phyloP scores from a whole-genome alignment of 768 basidiomycete species.

The Hypholoma sublateritium region DNA sequence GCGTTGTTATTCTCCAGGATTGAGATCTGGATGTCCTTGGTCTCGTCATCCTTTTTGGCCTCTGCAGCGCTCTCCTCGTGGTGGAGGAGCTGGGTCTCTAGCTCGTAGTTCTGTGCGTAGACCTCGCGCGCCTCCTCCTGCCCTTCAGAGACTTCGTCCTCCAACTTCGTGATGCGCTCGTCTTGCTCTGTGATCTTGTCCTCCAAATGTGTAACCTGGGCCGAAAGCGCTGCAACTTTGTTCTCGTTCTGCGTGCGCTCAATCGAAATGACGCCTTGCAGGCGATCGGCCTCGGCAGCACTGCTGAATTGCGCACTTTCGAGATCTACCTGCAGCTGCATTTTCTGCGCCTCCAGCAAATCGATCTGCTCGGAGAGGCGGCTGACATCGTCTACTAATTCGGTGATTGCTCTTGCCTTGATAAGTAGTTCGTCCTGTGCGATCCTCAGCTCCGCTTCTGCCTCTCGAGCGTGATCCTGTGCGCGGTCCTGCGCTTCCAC shows the following conservation, averaged over 20 bases:
- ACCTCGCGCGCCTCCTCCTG: constrained; percentile 1
- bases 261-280: constrained; percentile 12
- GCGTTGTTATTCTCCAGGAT: constrained; percentile 20
- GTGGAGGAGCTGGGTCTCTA: constrained; percentile 8
- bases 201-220: neutral
- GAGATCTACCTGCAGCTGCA: neutral
- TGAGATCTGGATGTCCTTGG: constrained; percentile 18
- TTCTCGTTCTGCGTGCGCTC: neutral
- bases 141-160: constrained; percentile 7
- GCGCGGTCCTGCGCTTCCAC: neutral
- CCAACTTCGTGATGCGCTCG: constrained; percentile 6
- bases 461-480: constrained; percentile 2
- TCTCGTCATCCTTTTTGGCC: constrained; percentile 6
- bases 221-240: neutral
- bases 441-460: constrained; percentile 4
- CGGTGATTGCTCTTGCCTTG: constrained; percentile 6
- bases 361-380: constrained; percentile 8
- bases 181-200: neutral
- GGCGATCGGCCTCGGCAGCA: constrained; percentile 9
- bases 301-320: neutral
- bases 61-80: constrained; percentile 7
- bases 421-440: constrained; percentile 11
- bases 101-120: constrained; percentile 7
- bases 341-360: constrained; percentile 12
- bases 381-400: constrained; percentile 5